Evolutionary conservation across 2,329 filamentous ascomycete species (phyloP).

Genomic region (Raffaelea arxii): DNA sequence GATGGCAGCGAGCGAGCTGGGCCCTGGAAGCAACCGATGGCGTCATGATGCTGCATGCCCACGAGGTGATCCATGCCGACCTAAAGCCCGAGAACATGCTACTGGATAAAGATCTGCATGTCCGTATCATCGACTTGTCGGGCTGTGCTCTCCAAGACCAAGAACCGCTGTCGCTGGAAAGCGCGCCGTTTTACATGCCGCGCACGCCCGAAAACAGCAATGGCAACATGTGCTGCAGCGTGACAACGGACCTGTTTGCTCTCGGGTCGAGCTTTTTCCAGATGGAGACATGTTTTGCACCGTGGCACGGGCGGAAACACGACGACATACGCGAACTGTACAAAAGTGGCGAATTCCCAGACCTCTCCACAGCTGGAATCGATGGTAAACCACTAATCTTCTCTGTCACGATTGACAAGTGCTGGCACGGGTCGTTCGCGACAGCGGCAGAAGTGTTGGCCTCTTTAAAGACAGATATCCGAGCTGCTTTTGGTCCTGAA

Average conservation of each 20-base stretch:
- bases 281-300: constrained; percentile 1
- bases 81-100: constrained; percentile 7
- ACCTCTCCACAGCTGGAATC: no score
- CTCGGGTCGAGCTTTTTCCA: constrained; percentile 8
- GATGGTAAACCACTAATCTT: no score
- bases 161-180: not conserved
- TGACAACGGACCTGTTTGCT: constrained; percentile 7
- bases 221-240: not conserved
- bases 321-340: constrained; percentile 1
- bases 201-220: not conserved
- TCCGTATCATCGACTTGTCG: constrained; percentile 6
- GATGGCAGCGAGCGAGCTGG: constrained; percentile 6
- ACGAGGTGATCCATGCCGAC: constrained; percentile 8
- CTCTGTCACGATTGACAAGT: no score
- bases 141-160: constrained; percentile 1
- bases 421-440: no score
- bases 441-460: no score
- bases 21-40: constrained; percentile 5
- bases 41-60: constrained; percentile 3
- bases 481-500: no score
- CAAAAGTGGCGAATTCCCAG: constrained; percentile 2
- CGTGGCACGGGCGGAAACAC: not conserved
- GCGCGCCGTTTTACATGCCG: constrained; percentile 3
- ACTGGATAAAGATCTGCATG: not conserved
- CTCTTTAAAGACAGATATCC: no score